phyloP scores from a whole-genome alignment of 768 basidiomycete species.

The Tephrocybe sp. region DNA sequence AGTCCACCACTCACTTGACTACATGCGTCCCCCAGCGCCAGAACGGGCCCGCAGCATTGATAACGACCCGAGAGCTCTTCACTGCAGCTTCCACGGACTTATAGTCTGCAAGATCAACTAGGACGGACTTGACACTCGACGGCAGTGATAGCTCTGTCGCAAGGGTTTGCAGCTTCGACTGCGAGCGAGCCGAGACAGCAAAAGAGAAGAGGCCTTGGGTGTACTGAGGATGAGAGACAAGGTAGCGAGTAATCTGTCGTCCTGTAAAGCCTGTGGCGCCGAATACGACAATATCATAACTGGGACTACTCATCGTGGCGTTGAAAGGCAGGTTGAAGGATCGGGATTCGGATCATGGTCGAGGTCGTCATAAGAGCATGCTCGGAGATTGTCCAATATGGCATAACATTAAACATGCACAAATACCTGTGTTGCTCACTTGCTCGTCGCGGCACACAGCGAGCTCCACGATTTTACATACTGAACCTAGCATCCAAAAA shows the following conservation, averaged over 20 bases:
- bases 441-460: not conserved
- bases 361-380: conserved; percentile 6
- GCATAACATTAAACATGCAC: conserved; percentile 7
- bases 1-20: conserved; percentile 46
- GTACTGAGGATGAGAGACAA: conserved; percentile 58
- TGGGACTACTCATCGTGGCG: conserved; percentile 24
- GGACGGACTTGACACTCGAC: conserved; percentile 41
- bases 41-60: conserved; percentile 79
- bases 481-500: not conserved
- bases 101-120: conserved; percentile 59
- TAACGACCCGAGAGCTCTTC: conserved; percentile 60
- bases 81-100: conserved; percentile 59
- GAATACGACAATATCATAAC: conserved; percentile 60
- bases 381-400: not conserved
- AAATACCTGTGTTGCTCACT: conserved; percentile 5
- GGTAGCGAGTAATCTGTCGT: conserved; percentile 64
- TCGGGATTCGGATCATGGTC: conserved; percentile 3
- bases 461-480: not conserved
- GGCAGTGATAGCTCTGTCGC: conserved; percentile 46
- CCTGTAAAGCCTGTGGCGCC: conserved; percentile 84
- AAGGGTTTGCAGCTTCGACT: conserved; percentile 56
- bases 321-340: not conserved
- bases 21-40: conserved; percentile 73
- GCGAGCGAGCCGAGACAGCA: conserved; percentile 69
- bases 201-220: conserved; percentile 56